Evolutionary conservation across 2,329 filamentous ascomycete species (phyloP).

Genomic region (Talaromyces pinophilus): DNA sequence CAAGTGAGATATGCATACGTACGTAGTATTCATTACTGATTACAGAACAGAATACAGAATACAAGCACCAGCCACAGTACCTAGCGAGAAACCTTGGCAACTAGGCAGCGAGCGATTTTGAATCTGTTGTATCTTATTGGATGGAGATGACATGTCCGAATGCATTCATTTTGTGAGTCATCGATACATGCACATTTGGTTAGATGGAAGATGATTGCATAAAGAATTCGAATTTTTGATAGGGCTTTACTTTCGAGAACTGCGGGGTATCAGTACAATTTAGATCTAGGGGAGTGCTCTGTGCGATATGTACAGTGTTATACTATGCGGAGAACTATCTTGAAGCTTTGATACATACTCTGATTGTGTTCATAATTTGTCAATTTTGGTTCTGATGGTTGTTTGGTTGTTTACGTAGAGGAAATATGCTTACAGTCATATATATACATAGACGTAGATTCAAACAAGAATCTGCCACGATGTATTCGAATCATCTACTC

Average conservation of each 20-base stretch:
- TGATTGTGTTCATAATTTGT: not conserved
- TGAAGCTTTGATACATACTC: not conserved
- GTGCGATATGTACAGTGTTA: not conserved
- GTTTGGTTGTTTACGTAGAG: too few relatives aligned
- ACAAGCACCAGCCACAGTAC: slow-evolving; percentile 1
- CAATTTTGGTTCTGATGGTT: too few relatives aligned
- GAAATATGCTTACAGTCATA: too few relatives aligned
- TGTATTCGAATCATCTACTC: too few relatives aligned
- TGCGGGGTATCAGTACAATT: not conserved
- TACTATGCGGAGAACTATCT: not conserved
- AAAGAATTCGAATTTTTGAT: not conserved
- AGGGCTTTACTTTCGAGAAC: not conserved
- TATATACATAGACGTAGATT: not conserved
- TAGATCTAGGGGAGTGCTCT: not conserved
- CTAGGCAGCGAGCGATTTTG: not conserved
- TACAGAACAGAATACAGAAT: not conserved
- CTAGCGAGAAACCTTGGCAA: not conserved
- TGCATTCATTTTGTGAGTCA: not conserved
- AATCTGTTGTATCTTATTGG: not conserved
- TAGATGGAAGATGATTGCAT: not conserved
- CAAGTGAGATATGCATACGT: not conserved
- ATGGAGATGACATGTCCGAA: not conserved
- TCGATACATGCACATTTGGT: not conserved
- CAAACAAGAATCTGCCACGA: not conserved
- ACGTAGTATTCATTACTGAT: not conserved